Percentiles rank a stretch among this genome's conserved stretches.
Evolutionary conservation across 257 asterid species (phyloP).

Genomic region (Catharanthus roseus): DNA sequence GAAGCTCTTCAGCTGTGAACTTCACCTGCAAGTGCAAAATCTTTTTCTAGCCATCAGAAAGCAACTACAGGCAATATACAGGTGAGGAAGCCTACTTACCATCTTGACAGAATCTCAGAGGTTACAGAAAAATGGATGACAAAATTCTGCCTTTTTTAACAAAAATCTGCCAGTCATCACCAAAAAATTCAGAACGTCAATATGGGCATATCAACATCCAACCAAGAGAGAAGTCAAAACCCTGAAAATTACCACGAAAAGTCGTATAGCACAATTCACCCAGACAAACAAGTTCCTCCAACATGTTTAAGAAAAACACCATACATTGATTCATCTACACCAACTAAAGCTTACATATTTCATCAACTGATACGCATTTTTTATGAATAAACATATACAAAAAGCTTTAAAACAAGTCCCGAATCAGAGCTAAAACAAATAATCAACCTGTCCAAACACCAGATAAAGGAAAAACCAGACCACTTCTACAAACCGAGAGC

Average conservation of each 20-base stretch:
- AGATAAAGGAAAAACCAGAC: background rate
- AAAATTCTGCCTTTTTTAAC: background rate
- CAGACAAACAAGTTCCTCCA: too few species aligned
- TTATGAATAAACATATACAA: background rate
- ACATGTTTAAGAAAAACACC: background rate
- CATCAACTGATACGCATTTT: background rate
- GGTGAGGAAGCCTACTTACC: background rate
- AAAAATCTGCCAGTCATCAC: background rate
- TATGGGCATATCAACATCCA: background rate
- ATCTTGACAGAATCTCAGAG: slow-evolving; percentile 15
- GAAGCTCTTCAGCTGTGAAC: slow-evolving; percentile 38
- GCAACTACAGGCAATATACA: background rate
- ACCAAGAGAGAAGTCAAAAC: background rate
- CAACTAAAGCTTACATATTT: background rate
- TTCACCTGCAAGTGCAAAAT: slow-evolving; percentile 25
- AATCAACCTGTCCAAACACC: background rate
- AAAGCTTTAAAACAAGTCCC: background rate
- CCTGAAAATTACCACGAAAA: background rate
- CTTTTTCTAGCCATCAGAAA: background rate
- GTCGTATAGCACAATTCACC: background rate
- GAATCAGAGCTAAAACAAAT: background rate
- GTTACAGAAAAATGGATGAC: background rate
- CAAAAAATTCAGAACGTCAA: background rate
- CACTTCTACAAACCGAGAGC: background rate
- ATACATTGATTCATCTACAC: background rate